A percentile compares a stretch with the other conserved stretches of the same genome.
phyloP scores from a whole-genome alignment of 805 yeast genomes.

The Myxozyma kluyveri region DNA sequence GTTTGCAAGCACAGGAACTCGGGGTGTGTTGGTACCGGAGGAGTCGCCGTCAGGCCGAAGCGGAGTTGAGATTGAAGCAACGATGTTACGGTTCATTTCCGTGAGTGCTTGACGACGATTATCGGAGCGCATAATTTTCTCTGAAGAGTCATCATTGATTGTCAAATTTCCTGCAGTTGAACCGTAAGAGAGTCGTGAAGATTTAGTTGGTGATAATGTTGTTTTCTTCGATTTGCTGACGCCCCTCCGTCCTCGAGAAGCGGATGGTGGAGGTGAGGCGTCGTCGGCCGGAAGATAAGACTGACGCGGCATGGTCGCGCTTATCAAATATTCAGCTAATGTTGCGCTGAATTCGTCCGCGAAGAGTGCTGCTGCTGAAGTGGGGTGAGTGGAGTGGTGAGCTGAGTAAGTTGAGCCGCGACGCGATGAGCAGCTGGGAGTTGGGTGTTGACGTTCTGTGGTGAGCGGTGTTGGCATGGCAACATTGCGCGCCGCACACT shows the following conservation, averaged over 20 bases:
- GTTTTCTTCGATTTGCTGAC: no score
- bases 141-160: constrained; percentile 23
- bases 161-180: constrained; percentile 2
- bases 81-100: constrained; percentile 15
- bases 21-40: constrained; percentile 10
- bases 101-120: constrained; percentile 16
- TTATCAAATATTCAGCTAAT: neutral
- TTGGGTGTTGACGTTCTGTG: no score
- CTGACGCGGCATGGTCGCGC: constrained; percentile 11
- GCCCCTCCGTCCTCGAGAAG: neutral
- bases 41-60: neutral
- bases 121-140: constrained; percentile 9
- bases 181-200: neutral
- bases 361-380: no score
- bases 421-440: no score
- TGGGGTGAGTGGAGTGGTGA: no score
- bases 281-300: neutral
- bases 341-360: no score
- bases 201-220: neutral
- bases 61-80: constrained; percentile 13
- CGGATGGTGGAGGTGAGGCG: neutral
- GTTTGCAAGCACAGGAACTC: constrained; percentile 39
- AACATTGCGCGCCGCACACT: no score
- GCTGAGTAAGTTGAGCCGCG: no score
- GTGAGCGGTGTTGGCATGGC: no score